Evolutionary conservation across 495 filamentous ascomycete species (phyloP), one percentile per base, ranked within the genome.

Genomic region (Xylaria scruposa): DNA sequence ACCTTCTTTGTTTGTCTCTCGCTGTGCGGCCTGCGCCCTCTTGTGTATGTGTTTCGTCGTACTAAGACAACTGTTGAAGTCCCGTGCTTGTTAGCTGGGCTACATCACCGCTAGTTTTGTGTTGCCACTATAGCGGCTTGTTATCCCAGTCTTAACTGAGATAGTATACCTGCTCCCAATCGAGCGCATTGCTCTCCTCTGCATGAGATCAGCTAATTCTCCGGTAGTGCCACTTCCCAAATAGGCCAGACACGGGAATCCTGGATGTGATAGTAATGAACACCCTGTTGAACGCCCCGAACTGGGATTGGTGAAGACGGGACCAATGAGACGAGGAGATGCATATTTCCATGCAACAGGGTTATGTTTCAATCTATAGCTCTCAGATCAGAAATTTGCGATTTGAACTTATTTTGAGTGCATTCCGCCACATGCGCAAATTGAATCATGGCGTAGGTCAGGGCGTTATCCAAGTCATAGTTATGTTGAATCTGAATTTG

Each of bases 171-270:
- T 42, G 40, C 24, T 51, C 65, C 68, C 46, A 70, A 64, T 70
- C 60, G 68, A 64, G 68, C 19, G 68, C 19, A 24, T 54, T 60
- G 2, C 24, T 24, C 56, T 60, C 17, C 59, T 54, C 68, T 21
- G 42, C 68, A 63, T 64, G 33, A 56, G 21, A 46, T 64, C 33
- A 70, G 58, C 58, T 62, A 63, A 69, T 63, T 53, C 29, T 64
- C 68, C 60, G 59, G 59, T n/a, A 42, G 47, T 21, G 31, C 29
- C 46, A 7, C 29, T 46, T 70, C 68, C 49, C 44, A 56, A 21
- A 44, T 56, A 29, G 60, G 59, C 24, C 53, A 54, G 4, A 44
- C 49, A 53, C 36, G 36, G 36, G n/a, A 7, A 44, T 15, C 21
- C 53, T 53, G 31, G 56, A 62, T 64, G 68, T 54, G 68, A 70